A percentile compares a stretch with the other conserved stretches of the same genome.
phyloP scores from a whole-genome alignment of 1,139 yeast genomes.

The Scheffersomyces quercinus region DNA sequence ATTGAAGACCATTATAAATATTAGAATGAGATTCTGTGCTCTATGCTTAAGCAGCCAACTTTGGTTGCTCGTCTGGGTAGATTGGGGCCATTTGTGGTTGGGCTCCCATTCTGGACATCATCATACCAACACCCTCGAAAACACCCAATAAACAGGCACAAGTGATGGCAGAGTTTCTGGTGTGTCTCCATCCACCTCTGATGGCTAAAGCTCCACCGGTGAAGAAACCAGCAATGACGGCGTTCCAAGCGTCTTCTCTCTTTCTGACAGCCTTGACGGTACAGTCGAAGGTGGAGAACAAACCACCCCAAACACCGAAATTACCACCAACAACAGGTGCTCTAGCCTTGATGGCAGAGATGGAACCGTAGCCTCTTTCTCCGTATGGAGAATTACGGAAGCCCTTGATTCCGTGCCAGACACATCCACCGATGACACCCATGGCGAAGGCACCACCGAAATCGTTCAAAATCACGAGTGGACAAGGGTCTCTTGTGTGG shows the following conservation, averaged over 20 bases:
- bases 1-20: too few species aligned
- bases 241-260: slow-evolving; percentile 98
- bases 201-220: slow-evolving; percentile 98
- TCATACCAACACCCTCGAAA: slow-evolving; percentile 97
- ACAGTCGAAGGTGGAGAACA: slow-evolving; percentile 94
- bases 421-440: slow-evolving; percentile 98
- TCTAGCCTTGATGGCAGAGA: slow-evolving; percentile 89
- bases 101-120: slow-evolving; percentile 90
- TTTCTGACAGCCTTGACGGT: slow-evolving; percentile 92
- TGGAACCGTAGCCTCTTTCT: slow-evolving; percentile 87
- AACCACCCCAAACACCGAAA: slow-evolving; percentile 99
- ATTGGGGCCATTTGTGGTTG: slow-evolving; percentile 84
- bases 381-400: slow-evolving; percentile 97
- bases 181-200: slow-evolving; percentile 98
- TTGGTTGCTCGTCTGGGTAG: slow-evolving; percentile 59
- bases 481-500: slow-evolving; percentile 99
- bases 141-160: slow-evolving; percentile 97
- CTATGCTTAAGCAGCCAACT: slow-evolving; percentile 44
- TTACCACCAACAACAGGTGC: slow-evolving; percentile 99
- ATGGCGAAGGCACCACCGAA: slow-evolving; percentile 98
- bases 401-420: slow-evolving; percentile 99
- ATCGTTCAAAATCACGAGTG: slow-evolving; percentile 90
- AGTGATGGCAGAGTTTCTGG: slow-evolving; percentile 93
- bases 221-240: slow-evolving; percentile 96
- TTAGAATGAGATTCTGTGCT: not conserved